These are phyloP conservation scores for Trifolium pratense DNA, from an alignment of 306 rosid genomes.

Conservation along the genomic window DNA sequence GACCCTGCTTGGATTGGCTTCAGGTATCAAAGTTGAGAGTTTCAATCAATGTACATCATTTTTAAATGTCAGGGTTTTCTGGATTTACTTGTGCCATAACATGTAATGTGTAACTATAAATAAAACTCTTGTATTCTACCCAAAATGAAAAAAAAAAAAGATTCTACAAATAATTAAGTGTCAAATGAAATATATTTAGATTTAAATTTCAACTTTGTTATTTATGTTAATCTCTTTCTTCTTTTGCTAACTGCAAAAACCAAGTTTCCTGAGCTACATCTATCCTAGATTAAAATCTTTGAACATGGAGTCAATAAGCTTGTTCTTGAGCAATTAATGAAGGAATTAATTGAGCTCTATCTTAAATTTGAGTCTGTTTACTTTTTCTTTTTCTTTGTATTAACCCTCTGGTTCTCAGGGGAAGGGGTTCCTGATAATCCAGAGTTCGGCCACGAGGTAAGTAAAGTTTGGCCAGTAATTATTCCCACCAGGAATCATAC, in stretches of 20 bases:
- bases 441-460: no score
- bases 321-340: no score
- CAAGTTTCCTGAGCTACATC: no score
- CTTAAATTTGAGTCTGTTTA: no score
- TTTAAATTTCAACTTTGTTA: slow-evolving; percentile 26
- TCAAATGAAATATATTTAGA: slow-evolving; percentile 39
- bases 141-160: not conserved
- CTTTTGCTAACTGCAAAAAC: not conserved
- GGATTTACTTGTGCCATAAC: slow-evolving; percentile 56
- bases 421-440: no score
- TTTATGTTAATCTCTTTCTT: not conserved
- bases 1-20: slow-evolving; percentile 54
- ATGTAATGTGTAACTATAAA: slow-evolving; percentile 63
- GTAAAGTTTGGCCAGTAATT: no score
- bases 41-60: slow-evolving; percentile 54
- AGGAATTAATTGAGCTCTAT: no score
- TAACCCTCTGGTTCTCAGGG: no score
- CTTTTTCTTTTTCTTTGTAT: no score
- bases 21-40: slow-evolving; percentile 44
- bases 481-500: no score
- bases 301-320: no score
- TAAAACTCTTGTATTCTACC: slow-evolving; percentile 33
- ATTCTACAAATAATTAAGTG: slow-evolving; percentile 35
- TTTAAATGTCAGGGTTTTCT: slow-evolving; percentile 51
- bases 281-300: no score